Evolutionary conservation across 495 filamentous ascomycete species (phyloP), one percentile per base, ranked within the genome.

Genomic region (Friedmanniomyces endolithicus): DNA sequence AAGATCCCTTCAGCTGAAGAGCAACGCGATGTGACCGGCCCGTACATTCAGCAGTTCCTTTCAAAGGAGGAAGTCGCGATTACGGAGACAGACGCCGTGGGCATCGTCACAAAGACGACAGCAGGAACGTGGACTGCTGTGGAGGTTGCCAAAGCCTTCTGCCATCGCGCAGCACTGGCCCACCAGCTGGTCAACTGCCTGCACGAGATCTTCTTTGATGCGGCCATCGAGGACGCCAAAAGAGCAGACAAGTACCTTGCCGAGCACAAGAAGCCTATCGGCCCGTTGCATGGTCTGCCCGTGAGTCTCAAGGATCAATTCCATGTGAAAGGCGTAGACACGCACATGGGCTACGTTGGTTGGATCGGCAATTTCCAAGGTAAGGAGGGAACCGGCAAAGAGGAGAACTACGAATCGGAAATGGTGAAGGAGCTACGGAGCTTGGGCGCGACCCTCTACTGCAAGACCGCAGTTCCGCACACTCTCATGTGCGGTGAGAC

Each of bases 241-340:
- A 34, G 46, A 14, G 58, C 68, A 1, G 69, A 71, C 43, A 56
- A 63, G 22, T 61, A 69, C 59, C 67, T 63, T 50, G 58, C 60
- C 4, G 34, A 64, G 53, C 54, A 67, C 57, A 63, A 64, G 52
- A 59, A 57, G 47, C 61, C 58, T 1, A 48, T 69, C 22, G 74
- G 74, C 0, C 81, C 80, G 0, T 66, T 86, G 0, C 82, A 86
- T 55, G 83, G 82, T 22, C 68, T 86, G 1, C 83, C 83, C 0
- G 57, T 86, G 16, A 83, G 79, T 50, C 64, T 86, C 12, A 86
- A 85, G 65, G 83, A 86, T 57, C 82, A 85, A 61, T 85, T 85
- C 64, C 82, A 85, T 51, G 73, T 86, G 50, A 77, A 77, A 52
- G 78, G 73, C 0, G 72, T 79, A 0, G 82, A 86, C 50, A 84